Percentiles rank a stretch among this genome's conserved stretches.
phyloP scores from a whole-genome alignment of 73 alveolate species.

The Paramecium tetraurelia region DNA sequence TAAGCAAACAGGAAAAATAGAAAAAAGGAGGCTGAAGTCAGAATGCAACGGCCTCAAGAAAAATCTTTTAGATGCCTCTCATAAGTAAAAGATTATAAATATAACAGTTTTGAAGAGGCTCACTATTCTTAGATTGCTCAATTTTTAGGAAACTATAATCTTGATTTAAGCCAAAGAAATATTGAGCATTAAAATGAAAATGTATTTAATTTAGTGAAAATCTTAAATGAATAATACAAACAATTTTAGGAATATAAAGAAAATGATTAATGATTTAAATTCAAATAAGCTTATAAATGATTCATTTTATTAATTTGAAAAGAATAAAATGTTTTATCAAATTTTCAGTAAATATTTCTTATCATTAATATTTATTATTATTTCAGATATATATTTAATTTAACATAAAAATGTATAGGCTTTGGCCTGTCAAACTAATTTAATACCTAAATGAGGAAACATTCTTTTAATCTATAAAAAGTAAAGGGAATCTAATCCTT shows the following conservation, averaged over 20 bases:
- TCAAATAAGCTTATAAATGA: background rate
- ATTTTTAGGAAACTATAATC: background rate
- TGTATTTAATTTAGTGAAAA: background rate
- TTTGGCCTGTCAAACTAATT: background rate
- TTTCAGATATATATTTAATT: background rate
- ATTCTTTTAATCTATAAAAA: background rate
- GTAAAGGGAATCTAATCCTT: background rate
- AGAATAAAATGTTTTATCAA: background rate
- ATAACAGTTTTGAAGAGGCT: background rate
- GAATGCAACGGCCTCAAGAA: background rate
- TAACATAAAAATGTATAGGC: background rate
- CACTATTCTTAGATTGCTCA: background rate
- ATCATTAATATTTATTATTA: background rate
- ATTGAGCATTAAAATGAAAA: background rate
- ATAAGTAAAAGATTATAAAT: background rate
- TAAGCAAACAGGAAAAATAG: background rate
- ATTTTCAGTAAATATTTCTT: background rate
- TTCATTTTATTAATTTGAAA: background rate
- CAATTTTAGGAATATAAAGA: background rate
- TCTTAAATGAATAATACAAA: background rate
- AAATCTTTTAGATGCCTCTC: background rate
- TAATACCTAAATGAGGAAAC: background rate
- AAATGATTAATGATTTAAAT: background rate
- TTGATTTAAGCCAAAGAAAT: too few relatives aligned
- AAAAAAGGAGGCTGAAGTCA: background rate